Base-by-base conservation (phyloP, 352 stramenopile genomes). In the Pythium apleroticum region DNA sequence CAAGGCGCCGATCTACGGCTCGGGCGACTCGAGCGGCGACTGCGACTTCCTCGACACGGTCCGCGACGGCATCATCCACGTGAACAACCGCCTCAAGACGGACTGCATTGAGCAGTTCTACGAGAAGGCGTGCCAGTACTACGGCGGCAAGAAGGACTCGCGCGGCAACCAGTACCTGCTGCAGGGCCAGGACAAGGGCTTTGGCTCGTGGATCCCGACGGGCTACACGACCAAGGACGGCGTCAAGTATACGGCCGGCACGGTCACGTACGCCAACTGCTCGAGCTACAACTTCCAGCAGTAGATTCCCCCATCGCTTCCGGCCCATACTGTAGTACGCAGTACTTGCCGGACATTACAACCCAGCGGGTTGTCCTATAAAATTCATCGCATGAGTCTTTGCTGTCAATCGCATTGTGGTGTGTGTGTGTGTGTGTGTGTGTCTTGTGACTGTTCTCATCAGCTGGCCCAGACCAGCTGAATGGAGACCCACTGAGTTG, bases 131-230 rank as follows among this genome's bases (percentile, higher is more conserved):
- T 89, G 80, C 63, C 60, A 74, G 58, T 84, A 76, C 71, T 86
- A 85, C 57, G 65, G 56, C 57, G 63, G 53, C 12, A 68, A 56
- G 3, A 75, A 88, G 60, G 70, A 67, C 20, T 56, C 17, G 22
- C 86, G 68, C 4, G 78, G 76, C 33, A 88, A 85, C 63, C 53
- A 67, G 20, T 90, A 86, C 58, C 48, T 90, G 33, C 59, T 90
- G 25, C 81, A 90, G 58, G 79, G 81, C 28, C 79, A 90, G 60
- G 79, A 88, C 68, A 75, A 81, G 63, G 66, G 30, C n/a, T 75
- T 88, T 28, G 79, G 81, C 35, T 79, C 76, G 60, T 90, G 79
- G 81, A 90, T 90, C 71, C 76, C 73, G 1, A 81, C 77, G n/a
- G 79, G 81, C 14, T 90, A 80, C 64, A 84, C 72, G 33, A 89